Evolutionary conservation across 2,329 filamentous ascomycete species (phyloP).

Genomic region (Xylariaceae sp.): DNA sequence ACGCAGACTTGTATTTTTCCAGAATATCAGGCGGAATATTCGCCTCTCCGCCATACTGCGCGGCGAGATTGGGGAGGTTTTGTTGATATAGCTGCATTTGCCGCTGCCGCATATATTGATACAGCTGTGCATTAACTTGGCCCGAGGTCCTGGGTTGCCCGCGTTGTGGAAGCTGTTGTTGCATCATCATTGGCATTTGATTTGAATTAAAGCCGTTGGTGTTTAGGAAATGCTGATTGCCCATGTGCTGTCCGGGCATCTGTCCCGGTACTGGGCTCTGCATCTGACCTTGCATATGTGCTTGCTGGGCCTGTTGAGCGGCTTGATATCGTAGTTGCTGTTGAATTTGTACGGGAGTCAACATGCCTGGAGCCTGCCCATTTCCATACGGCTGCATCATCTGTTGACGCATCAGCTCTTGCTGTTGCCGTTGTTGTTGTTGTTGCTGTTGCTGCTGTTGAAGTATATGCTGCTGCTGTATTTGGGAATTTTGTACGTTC

Average conservation of each 20-base stretch:
- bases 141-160: slow-evolving; percentile 3
- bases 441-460: slow-evolving; percentile 34
- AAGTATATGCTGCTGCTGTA: slow-evolving; percentile 32
- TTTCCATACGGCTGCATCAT: slow-evolving; percentile 35
- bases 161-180: slow-evolving; percentile 24
- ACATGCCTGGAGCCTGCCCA: slow-evolving; percentile 36
- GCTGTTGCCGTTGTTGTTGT: slow-evolving; percentile 30
- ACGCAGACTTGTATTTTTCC: slow-evolving; percentile 41
- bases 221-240: slow-evolving; percentile 40
- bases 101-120: slow-evolving; percentile 32
- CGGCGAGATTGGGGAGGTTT: slow-evolving; percentile 32
- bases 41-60: slow-evolving; percentile 38
- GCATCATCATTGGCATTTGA: slow-evolving; percentile 29
- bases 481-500: slow-evolving; percentile 34
- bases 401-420: slow-evolving; percentile 39
- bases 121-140: slow-evolving; percentile 6
- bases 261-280: slow-evolving; percentile 28
- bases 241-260: slow-evolving; percentile 37
- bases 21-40: slow-evolving; percentile 43
- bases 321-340: slow-evolving; percentile 33
- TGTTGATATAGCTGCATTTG: slow-evolving; percentile 37
- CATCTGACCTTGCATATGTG: slow-evolving; percentile 32
- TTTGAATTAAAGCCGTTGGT: slow-evolving; percentile 30
- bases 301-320: slow-evolving; percentile 31
- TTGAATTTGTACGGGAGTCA: slow-evolving; percentile 35